phyloP scores from a whole-genome alignment of 441 rosid genomes.

The Eruca vesicaria region DNA sequence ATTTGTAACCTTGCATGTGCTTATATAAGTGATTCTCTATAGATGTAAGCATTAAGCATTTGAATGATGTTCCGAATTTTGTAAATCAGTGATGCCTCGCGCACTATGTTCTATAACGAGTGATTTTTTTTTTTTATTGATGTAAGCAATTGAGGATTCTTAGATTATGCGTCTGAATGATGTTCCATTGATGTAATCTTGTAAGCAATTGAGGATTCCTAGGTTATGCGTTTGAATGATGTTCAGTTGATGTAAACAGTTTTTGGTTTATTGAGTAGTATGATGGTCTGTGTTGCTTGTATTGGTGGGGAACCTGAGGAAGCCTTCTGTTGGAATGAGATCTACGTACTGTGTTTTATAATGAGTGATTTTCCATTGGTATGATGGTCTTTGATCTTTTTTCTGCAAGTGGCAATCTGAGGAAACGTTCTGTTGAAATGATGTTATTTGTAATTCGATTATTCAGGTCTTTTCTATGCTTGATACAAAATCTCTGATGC shows the following conservation, averaged over 20 bases:
- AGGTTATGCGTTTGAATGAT: not conserved
- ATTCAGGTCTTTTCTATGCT: slow-evolving; percentile 72
- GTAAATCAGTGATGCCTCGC: too few relatives aligned
- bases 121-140: too few relatives aligned
- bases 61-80: too few relatives aligned
- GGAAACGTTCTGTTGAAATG: not conserved
- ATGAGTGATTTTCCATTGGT: not conserved
- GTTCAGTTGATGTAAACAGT: not conserved
- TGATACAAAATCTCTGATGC: slow-evolving; percentile 64
- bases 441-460: not conserved
- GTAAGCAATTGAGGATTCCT: not conserved
- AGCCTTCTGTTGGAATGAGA: too few relatives aligned
- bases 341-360: too few relatives aligned
- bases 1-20: not conserved
- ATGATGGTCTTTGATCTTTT: not conserved
- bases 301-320: too few relatives aligned
- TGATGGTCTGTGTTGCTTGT: not conserved
- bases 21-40: too few relatives aligned
- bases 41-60: too few relatives aligned
- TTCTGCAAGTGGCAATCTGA: not conserved
- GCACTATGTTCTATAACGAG: too few relatives aligned
- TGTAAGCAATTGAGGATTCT: not conserved
- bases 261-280: not conserved
- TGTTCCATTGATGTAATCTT: not conserved
- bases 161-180: not conserved